Percentiles rank a stretch among this genome's conserved stretches.
These are phyloP conservation scores for Bolboschoenus planiculmis DNA, from an alignment of 176 grass and related monocot species.

Conservation along the genomic window DNA sequence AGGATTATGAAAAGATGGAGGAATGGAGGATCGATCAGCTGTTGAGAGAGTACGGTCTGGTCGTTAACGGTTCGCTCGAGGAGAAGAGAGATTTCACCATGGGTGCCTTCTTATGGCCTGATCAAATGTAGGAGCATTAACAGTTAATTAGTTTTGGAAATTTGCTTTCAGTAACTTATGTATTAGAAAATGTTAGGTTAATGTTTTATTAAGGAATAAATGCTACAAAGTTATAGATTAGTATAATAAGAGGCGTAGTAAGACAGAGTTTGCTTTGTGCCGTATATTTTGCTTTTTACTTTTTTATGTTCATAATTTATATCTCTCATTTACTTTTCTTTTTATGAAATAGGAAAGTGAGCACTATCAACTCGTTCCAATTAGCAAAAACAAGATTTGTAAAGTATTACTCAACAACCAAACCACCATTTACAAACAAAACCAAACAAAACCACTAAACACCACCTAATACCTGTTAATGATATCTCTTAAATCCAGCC, in stretches of 20 bases:
- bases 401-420: background rate
- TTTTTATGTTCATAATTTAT: background rate
- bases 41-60: slow-evolving; percentile 56
- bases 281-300: background rate
- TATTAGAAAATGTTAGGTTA: background rate
- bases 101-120: slow-evolving; percentile 74
- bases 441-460: background rate
- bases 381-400: background rate
- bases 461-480: background rate
- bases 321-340: background rate
- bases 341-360: background rate
- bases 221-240: background rate
- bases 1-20: slow-evolving; percentile 34
- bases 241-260: background rate
- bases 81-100: slow-evolving; percentile 60
- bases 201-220: background rate
- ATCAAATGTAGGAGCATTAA: slow-evolving; percentile 10
- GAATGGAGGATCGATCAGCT: slow-evolving; percentile 31
- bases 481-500: background rate
- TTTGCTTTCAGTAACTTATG: background rate
- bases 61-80: slow-evolving; percentile 38
- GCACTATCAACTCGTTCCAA: background rate
- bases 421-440: background rate
- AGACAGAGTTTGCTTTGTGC: background rate
- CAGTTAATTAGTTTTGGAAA: background rate